Conservation (phyloP, 2,329 filamentous ascomycete species). For the Penicillium corylophilum region DNA sequence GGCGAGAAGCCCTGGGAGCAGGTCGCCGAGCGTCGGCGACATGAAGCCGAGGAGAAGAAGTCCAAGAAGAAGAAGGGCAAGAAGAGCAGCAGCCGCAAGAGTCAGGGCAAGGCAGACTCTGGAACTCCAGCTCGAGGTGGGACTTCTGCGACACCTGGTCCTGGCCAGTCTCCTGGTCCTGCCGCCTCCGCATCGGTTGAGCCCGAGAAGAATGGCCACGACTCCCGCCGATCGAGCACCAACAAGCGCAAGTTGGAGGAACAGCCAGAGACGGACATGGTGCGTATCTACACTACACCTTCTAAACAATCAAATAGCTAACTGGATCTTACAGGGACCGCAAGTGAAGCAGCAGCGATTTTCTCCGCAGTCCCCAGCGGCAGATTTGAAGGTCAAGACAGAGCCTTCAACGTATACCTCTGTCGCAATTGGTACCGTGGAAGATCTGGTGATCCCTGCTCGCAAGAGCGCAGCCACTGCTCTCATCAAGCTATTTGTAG, state of each 20-base stretch:
- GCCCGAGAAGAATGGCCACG: constrained; percentile 31
- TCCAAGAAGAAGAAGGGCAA: constrained; percentile 58
- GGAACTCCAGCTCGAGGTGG: constrained; percentile 38
- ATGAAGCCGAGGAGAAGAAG: constrained; percentile 58
- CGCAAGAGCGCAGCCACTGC: constrained; percentile 70
- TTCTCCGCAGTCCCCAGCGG: constrained; percentile 28
- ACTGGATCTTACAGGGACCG: constrained; percentile 35
- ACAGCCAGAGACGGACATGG: constrained; percentile 34
- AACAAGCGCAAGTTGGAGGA: constrained; percentile 49
- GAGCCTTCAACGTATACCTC: constrained; percentile 34
- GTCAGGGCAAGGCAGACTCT: constrained; percentile 52
- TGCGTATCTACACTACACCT: constrained; percentile 21
- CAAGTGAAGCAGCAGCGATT: constrained; percentile 44
- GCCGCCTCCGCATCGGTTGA: constrained; percentile 25
- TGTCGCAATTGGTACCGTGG: constrained; percentile 37
- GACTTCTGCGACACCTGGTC: constrained; percentile 28
- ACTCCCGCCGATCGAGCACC: constrained; percentile 28
- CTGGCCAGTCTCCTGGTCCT: constrained; percentile 23
- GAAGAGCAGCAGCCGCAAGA: constrained; percentile 60
- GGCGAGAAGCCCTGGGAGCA: constrained; percentile 88
- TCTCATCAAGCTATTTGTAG: constrained; percentile 67
- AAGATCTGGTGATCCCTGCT: constrained; percentile 58
- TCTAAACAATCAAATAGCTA: constrained; percentile 18
- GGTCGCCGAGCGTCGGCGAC: constrained; percentile 61
- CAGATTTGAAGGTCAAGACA: constrained; percentile 31